Evolutionary conservation across 768 basidiomycete species (phyloP).

Genomic region (Podaxis sp.): DNA sequence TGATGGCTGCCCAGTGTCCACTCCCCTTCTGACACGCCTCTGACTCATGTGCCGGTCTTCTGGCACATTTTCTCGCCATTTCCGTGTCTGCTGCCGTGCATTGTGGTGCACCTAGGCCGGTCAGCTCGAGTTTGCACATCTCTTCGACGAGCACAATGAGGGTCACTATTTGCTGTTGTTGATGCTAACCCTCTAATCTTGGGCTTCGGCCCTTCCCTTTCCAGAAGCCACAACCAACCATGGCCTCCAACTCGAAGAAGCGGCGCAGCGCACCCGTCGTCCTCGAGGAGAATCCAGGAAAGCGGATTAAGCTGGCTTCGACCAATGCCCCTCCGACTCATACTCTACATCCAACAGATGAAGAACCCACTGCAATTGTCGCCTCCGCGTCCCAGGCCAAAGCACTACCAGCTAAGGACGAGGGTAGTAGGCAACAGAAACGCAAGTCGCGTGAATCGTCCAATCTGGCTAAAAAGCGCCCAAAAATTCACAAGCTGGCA

Average conservation of each 20-base stretch:
- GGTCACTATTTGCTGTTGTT: conserved; percentile 1
- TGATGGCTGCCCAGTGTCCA: conserved; percentile 5
- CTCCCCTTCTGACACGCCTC: conserved; percentile 3
- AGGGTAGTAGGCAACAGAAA: neutral
- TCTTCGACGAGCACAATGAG: neutral
- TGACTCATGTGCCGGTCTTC: neutral
- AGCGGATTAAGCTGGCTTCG: conserved; percentile 2
- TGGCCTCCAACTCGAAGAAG: conserved; percentile 5
- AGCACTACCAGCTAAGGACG: neutral
- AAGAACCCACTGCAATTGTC: neutral
- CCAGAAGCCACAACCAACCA: neutral
- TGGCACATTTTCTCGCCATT: neutral
- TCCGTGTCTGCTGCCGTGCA: neutral
- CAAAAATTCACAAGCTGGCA: conserved; percentile 60
- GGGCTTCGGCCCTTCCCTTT: neutral
- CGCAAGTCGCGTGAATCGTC: neutral
- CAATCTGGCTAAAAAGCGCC: conserved; percentile 21
- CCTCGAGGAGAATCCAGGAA: conserved; percentile 5
- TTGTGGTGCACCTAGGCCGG: neutral
- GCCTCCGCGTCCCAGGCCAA: neutral
- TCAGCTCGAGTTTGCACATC: neutral
- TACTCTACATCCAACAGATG: neutral
- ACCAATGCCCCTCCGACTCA: neutral
- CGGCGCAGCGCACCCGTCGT: conserved; percentile 2
- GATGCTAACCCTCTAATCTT: neutral